Conservation (phyloP, 805 yeast species). For the Monosporozyma unispora region DNA sequence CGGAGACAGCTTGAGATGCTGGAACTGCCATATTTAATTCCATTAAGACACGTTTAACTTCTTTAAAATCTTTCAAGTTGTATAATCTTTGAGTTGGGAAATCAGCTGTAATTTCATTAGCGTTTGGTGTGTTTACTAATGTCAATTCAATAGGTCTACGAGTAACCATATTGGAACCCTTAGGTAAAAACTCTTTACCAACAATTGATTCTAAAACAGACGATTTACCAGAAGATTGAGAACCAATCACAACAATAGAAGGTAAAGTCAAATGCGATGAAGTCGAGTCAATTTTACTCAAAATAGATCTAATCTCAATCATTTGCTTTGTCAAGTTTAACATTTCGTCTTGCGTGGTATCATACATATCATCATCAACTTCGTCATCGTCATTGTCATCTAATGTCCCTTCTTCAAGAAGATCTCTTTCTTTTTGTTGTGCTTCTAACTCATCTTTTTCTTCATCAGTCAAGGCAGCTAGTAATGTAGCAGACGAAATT, state of each 20-base stretch:
- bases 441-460: slow-evolving; percentile 33
- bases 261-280: slow-evolving; percentile 76
- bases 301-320: slow-evolving; percentile 86
- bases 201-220: slow-evolving; percentile 93
- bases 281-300: slow-evolving; percentile 64
- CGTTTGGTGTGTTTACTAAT: slow-evolving; percentile 71
- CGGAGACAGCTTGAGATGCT: slow-evolving; percentile 72
- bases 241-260: slow-evolving; percentile 92
- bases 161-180: slow-evolving; percentile 97
- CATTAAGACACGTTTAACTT: slow-evolving; percentile 76
- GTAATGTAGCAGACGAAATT: slow-evolving; percentile 24
- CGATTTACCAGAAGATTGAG: slow-evolving; percentile 95
- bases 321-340: slow-evolving; percentile 83
- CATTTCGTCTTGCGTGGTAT: slow-evolving; percentile 68
- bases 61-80: slow-evolving; percentile 76
- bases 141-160: slow-evolving; percentile 95
- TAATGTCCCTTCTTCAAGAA: slow-evolving; percentile 30
- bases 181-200: slow-evolving; percentile 96
- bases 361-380: slow-evolving; percentile 45
- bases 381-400: slow-evolving; percentile 37
- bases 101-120: slow-evolving; percentile 81
- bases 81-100: slow-evolving; percentile 82
- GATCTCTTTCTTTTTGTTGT: slow-evolving; percentile 28
- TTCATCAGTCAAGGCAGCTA: slow-evolving; percentile 29
- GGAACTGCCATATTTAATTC: slow-evolving; percentile 94